Evolutionary conservation across 2,329 filamentous ascomycete species (phyloP).

Genomic region (Cladorrhinum sp.): DNA sequence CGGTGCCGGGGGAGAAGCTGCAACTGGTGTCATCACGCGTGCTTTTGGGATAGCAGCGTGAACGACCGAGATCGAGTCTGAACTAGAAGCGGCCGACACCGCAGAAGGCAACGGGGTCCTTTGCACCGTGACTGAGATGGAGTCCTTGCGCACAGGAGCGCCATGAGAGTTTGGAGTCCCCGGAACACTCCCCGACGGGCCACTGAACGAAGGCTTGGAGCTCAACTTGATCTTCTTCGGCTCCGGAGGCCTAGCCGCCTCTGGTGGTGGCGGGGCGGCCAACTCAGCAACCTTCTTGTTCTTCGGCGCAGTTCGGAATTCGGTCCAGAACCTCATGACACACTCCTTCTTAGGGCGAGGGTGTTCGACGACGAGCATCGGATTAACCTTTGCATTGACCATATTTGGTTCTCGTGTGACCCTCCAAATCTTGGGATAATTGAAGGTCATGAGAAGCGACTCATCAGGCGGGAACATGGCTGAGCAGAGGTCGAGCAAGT

Average conservation of each 20-base stretch:
- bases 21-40: constrained; percentile 21
- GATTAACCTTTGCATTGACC: constrained; percentile 5
- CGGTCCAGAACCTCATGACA: constrained; percentile 22
- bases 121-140: constrained; percentile 22
- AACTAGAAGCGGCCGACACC: constrained; percentile 3
- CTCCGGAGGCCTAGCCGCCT: constrained; percentile 27
- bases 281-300: constrained; percentile 18
- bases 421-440: constrained; percentile 46
- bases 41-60: constrained; percentile 21
- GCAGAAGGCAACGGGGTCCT: constrained; percentile 13
- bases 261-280: constrained; percentile 6
- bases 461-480: constrained; percentile 49
- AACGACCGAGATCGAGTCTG: constrained; percentile 30
- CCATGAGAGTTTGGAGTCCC: constrained; percentile 11
- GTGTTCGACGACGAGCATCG: constrained; percentile 11
- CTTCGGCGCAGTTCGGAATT: constrained; percentile 23
- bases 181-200: constrained; percentile 14
- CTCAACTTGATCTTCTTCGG: constrained; percentile 34
- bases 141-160: constrained; percentile 25
- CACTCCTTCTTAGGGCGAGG: constrained; percentile 21
- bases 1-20: constrained; percentile 15
- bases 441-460: constrained; percentile 45
- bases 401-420: constrained; percentile 27
- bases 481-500: constrained; percentile 50
- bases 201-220: constrained; percentile 26